phyloP scores from a whole-genome alignment of 2,329 filamentous ascomycete genomes.

The Aspergillus amoenus region DNA sequence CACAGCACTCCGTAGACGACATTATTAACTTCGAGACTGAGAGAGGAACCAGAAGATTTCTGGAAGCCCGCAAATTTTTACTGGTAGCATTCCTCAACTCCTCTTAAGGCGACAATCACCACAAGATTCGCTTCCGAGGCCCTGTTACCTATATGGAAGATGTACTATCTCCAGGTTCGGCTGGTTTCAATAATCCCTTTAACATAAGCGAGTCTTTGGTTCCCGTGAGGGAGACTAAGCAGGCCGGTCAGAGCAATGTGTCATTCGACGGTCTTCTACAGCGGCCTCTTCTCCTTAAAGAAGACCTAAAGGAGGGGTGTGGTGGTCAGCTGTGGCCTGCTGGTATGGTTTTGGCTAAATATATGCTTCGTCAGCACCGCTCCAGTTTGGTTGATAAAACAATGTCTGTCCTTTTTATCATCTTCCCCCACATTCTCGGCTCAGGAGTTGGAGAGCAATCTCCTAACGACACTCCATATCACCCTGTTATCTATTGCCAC shows the following conservation, averaged over 20 bases:
- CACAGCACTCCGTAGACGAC: background rate
- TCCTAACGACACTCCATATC: background rate
- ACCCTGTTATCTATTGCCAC: background rate
- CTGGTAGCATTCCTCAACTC: background rate
- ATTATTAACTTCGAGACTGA: too few species aligned
- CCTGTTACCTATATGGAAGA: constrained; percentile 11
- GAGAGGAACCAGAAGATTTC: background rate
- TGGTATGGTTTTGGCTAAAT: constrained; percentile 81
- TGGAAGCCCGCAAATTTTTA: background rate
- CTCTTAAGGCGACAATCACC: background rate
- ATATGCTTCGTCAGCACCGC: constrained; percentile 74
- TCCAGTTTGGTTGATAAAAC: constrained; percentile 63
- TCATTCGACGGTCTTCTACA: constrained; percentile 73
- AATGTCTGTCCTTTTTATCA: constrained; percentile 61
- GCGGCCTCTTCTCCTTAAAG: constrained; percentile 71
- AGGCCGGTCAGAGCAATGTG: constrained; percentile 51
- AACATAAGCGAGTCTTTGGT: constrained; percentile 57
- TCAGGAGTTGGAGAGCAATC: background rate
- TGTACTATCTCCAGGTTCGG: constrained; percentile 9
- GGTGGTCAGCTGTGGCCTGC: constrained; percentile 95
- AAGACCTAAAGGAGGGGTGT: constrained; percentile 84
- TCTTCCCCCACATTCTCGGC: background rate
- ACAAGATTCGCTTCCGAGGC: background rate
- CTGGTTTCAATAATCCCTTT: constrained; percentile 32
- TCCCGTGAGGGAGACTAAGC: constrained; percentile 52